Conservation (phyloP, 371 early-diverging fungal species). For the Mortierella polycephala region DNA sequence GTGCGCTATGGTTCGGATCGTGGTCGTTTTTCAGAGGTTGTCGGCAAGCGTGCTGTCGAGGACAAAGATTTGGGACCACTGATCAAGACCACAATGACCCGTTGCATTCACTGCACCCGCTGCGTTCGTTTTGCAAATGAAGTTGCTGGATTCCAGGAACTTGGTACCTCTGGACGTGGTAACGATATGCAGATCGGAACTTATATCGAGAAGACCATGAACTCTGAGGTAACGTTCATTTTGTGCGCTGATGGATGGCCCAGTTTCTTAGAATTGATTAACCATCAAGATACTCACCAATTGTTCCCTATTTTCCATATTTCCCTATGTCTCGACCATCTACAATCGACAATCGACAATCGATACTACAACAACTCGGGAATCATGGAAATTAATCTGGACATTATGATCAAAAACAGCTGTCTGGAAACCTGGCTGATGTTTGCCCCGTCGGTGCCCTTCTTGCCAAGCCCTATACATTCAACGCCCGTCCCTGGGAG, state of each 20-base stretch:
- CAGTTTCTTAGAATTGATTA: too few species aligned
- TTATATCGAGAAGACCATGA: slow-evolving; percentile 86
- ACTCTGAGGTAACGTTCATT: slow-evolving; percentile 88
- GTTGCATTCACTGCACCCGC: slow-evolving; percentile 98
- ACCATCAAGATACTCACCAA: too few species aligned
- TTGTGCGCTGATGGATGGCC: too few species aligned
- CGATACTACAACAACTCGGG: background rate
- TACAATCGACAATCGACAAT: background rate
- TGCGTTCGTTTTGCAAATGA: slow-evolving; percentile 97
- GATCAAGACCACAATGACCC: slow-evolving; percentile 94
- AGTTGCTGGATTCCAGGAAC: slow-evolving; percentile 91
- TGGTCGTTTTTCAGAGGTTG: slow-evolving; percentile 83
- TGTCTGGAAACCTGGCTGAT: slow-evolving; percentile 96
- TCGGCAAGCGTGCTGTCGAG: slow-evolving; percentile 93
- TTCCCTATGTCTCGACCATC: background rate
- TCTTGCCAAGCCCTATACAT: slow-evolving; percentile 96
- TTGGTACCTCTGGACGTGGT: slow-evolving; percentile 94
- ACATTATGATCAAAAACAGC: slow-evolving; percentile 9
- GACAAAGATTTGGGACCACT: slow-evolving; percentile 96
- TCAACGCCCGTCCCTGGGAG: slow-evolving; percentile 95
- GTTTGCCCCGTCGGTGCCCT: slow-evolving; percentile 97
- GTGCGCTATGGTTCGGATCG: slow-evolving; percentile 95
- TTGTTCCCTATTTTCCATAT: too few species aligned
- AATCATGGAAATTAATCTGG: too few species aligned
- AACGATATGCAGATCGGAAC: slow-evolving; percentile 97